These are phyloP conservation scores for Mycena galericulata DNA, from an alignment of 768 basidiomycete genomes.

Conservation along the genomic window DNA sequence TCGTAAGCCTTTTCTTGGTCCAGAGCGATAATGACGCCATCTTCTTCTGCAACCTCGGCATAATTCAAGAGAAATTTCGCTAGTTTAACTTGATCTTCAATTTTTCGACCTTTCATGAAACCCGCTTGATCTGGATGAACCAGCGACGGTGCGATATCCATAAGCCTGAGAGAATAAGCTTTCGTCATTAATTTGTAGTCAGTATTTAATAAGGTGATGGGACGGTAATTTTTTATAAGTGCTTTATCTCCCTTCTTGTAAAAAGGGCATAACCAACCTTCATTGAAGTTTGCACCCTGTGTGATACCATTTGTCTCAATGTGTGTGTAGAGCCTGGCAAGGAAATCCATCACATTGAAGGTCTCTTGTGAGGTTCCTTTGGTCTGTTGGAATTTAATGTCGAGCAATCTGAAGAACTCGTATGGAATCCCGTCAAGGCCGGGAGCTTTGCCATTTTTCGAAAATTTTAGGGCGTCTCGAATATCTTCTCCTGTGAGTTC, in stretches of 20 bases:
- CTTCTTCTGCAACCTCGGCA: too few species aligned
- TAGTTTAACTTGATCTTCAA: constrained; percentile 40
- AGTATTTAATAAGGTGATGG: constrained; percentile 12
- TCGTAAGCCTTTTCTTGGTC: too few species aligned
- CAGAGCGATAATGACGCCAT: too few species aligned
- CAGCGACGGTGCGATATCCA: constrained; percentile 1
- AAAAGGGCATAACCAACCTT: too few species aligned
- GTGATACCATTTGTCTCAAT: too few species aligned
- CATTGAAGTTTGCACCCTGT: too few species aligned
- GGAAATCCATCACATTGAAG: too few species aligned
- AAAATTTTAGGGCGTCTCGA: not conserved
- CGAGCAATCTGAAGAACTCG: constrained; percentile 7
- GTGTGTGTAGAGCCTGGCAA: too few species aligned
- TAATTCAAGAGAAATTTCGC: constrained; percentile 7
- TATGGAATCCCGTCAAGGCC: not conserved
- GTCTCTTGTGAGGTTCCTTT: not conserved
- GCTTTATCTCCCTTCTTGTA: not conserved
- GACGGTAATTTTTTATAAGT: constrained; percentile 9
- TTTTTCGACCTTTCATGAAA: constrained; percentile 38
- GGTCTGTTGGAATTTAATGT: not conserved
- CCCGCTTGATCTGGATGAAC: constrained; percentile 31
- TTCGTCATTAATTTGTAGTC: constrained; percentile 19
- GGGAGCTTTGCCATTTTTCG: not conserved
- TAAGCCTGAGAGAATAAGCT: constrained; percentile 12
- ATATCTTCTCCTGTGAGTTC: not conserved